These are phyloP conservation scores for Huntiella decipiens DNA, from an alignment of 2,329 filamentous ascomycete genomes.

Conservation along the genomic window DNA sequence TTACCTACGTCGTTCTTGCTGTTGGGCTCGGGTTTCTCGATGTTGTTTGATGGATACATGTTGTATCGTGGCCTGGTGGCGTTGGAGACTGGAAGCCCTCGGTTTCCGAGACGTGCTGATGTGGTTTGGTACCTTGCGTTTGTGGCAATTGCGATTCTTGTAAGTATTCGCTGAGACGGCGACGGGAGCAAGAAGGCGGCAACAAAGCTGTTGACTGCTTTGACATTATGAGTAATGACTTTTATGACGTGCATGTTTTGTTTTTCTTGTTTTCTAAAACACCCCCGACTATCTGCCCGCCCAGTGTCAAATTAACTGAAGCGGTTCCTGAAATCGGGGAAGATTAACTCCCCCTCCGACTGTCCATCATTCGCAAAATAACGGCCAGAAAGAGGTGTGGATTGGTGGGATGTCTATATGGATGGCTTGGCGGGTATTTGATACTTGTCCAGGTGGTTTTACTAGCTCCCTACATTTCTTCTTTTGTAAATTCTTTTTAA, in stretches of 20 bases:
- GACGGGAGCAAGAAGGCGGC: constrained; percentile 1
- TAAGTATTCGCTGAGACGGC: constrained; percentile 34
- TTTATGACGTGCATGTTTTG: constrained; percentile 7
- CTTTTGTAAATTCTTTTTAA: constrained; percentile 11
- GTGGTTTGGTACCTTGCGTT: constrained; percentile 66
- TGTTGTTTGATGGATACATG: constrained; percentile 57
- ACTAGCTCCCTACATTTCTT: constrained; percentile 41
- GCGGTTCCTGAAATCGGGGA: constrained; percentile 72
- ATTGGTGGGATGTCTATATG: constrained; percentile 58
- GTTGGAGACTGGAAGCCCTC: constrained; percentile 51
- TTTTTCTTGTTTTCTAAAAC: constrained; percentile 7
- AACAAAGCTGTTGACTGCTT: constrained; percentile 12
- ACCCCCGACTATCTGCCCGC: constrained; percentile 57
- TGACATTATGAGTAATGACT: not conserved
- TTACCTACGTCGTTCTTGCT: constrained; percentile 24
- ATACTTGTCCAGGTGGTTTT: constrained; percentile 39
- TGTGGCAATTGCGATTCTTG: constrained; percentile 50
- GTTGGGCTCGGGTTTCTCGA: constrained; percentile 21
- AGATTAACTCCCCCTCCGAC: constrained; percentile 50
- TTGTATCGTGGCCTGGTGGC: constrained; percentile 59
- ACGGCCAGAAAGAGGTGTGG: constrained; percentile 46
- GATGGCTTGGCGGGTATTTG: constrained; percentile 46
- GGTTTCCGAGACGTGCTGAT: constrained; percentile 59
- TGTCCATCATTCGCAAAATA: constrained; percentile 48
- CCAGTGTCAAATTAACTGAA: constrained; percentile 53